Evolutionary conservation across 371 early-diverging fungal species (phyloP).

Genomic region (Dichotomocladium elegans): DNA sequence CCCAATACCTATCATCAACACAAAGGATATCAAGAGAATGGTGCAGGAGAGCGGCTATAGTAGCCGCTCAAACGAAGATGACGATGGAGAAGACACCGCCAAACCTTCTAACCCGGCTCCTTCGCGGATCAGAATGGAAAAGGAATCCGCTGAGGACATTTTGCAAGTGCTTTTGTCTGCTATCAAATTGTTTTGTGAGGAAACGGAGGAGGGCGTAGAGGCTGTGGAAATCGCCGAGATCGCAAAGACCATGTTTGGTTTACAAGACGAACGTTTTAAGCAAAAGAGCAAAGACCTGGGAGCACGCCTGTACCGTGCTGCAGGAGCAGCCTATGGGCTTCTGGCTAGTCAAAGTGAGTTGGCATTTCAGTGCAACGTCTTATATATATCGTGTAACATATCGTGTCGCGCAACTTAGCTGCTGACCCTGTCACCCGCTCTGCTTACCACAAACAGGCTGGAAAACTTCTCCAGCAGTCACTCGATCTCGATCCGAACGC

Average conservation of each 20-base stretch:
- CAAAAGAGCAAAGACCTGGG: conserved; percentile 16
- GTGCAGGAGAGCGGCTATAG: neutral
- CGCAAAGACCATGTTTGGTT: conserved; percentile 25
- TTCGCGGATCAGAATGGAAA: conserved; percentile 23
- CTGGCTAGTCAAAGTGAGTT: conserved; percentile 57
- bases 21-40: neutral
- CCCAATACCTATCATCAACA: neutral
- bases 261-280: neutral
- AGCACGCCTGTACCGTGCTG: neutral
- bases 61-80: conserved; percentile 1
- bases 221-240: conserved; percentile 50
- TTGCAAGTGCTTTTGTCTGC: conserved; percentile 43
- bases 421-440: conserved; percentile 66
- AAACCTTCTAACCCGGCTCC: conserved; percentile 13
- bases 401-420: conserved; percentile 24
- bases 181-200: conserved; percentile 44
- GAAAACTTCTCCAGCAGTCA: conserved; percentile 57
- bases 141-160: conserved; percentile 28
- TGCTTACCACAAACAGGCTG: conserved; percentile 60
- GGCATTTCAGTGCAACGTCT: neutral
- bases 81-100: neutral
- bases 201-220: conserved; percentile 34
- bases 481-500: conserved; percentile 39
- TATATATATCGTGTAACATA: neutral
- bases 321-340: conserved; percentile 49